These are phyloP conservation scores for Wickerhamomyces chambardii DNA, from an alignment of 805 yeast species.

Conservation along the genomic window DNA sequence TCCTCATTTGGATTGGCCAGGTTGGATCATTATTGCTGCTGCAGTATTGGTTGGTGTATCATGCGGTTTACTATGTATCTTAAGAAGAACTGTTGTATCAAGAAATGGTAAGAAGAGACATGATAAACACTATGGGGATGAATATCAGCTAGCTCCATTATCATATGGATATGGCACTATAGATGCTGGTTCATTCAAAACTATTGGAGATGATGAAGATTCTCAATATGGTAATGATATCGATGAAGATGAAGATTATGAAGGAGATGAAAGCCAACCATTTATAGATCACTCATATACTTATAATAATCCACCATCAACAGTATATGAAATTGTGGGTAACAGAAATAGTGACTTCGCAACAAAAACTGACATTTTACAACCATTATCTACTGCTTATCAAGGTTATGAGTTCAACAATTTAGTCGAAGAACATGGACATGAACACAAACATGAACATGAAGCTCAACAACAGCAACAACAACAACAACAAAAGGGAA, in stretches of 20 bases:
- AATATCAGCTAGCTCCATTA: slow-evolving; percentile 16
- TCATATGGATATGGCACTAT: slow-evolving; percentile 18
- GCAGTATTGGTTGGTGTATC: slow-evolving; percentile 56
- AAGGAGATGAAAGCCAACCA: slow-evolving; percentile 1
- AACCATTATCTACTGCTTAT: slow-evolving; percentile 12
- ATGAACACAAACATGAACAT: background rate
- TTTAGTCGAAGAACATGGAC: too few relatives aligned
- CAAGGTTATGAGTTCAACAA: slow-evolving; percentile 11
- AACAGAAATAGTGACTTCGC: slow-evolving; percentile 1
- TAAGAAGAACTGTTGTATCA: slow-evolving; percentile 53
- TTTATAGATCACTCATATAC: slow-evolving; percentile 10
- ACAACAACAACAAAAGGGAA: too few relatives aligned
- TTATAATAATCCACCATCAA: slow-evolving; percentile 8
- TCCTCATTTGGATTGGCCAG: slow-evolving; percentile 70
- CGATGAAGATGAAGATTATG: slow-evolving; percentile 11
- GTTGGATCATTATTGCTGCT: slow-evolving; percentile 75
- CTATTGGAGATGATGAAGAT: background rate
- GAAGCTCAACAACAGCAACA: background rate
- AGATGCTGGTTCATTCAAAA: slow-evolving; percentile 12
- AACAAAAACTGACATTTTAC: slow-evolving; percentile 5
- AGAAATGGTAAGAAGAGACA: slow-evolving; percentile 12
- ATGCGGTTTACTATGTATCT: slow-evolving; percentile 59
- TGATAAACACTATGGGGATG: slow-evolving; percentile 7
- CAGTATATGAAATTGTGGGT: slow-evolving; percentile 5
- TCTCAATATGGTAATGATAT: slow-evolving; percentile 1